Base-by-base conservation (phyloP, 2,329 filamentous ascomycete genomes). In the Hirsutella minnesotensis region DNA sequence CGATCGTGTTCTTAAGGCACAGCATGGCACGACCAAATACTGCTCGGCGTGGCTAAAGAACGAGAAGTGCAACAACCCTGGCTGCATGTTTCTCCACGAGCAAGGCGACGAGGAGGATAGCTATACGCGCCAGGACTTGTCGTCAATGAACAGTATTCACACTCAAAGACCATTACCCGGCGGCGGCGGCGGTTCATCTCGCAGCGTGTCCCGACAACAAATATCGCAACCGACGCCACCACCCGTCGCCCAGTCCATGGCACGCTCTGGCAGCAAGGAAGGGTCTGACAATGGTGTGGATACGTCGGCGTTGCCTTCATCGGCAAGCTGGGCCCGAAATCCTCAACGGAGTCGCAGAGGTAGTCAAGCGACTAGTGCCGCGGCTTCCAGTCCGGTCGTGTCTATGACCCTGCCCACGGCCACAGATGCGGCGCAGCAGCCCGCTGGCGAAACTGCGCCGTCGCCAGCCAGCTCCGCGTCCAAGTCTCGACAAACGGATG, bases 21-120 rank as follows among this genome's bases (percentile, higher is more conserved):
- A 79, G 56, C 64, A 80, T 42, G 92, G 92, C 20, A 98, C 92
- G 1, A 98, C 92, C 4, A 98, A 98, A 61, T 98, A 98, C 63
- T 98, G 92, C 62, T 98, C 92, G 0, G 90, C 92, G 4, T 98
- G 94, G 70, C 72, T 98, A 16, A 84, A 94, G 45, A 88, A 94
- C 51, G 92, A 98, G 62, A 83, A 82, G 51, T 98, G 92, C 64
- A 88, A 86, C 44, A 98, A 98, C 56, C 81, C 89, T 41, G 90
- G 92, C 49, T 98, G 92, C 69, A 98, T 95, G 78, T 98, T 98
- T 62, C 66, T 98, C 40, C 92, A 98, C 57, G 94, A 98, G 63
- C 85, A 92, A 33, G 94, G 92, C n/a, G 92, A 98, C 57, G 92
- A 95, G 53, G 90, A 92, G 51, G 90, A 96, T 56, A 95, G 88